Percentiles rank a stretch among this genome's conserved stretches.
Evolutionary conservation across 2,329 filamentous ascomycete genomes (phyloP).

Genomic region (Periconia macrospinosa): DNA sequence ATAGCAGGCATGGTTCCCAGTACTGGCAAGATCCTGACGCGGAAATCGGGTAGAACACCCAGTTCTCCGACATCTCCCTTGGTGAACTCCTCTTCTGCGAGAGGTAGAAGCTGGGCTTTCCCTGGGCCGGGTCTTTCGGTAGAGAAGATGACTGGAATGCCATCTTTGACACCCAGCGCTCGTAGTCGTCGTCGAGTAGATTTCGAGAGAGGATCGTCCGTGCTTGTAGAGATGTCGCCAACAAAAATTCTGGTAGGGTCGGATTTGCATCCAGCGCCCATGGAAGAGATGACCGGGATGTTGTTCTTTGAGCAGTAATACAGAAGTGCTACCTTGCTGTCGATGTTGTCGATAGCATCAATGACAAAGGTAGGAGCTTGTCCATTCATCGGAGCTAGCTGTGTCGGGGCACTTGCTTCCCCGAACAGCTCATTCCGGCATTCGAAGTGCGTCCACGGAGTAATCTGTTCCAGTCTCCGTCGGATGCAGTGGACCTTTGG

Average conservation of each 20-base stretch:
- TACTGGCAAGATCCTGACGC: conserved; percentile 91
- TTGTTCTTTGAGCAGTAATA: conserved; percentile 81
- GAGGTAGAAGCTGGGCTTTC: conserved; percentile 84
- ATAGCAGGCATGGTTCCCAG: conserved; percentile 96
- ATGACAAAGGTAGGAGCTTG: conserved; percentile 83
- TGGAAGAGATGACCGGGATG: conserved; percentile 85
- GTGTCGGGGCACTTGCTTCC: conserved; percentile 62
- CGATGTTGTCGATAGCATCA: conserved; percentile 98
- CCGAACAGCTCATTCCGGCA: conserved; percentile 82
- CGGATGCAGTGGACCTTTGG: conserved; percentile 87
- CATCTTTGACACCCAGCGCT: conserved; percentile 72
- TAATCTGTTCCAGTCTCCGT: conserved; percentile 78
- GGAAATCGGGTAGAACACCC: conserved; percentile 86
- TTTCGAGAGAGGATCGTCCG: conserved; percentile 85
- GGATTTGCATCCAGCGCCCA: conserved; percentile 96
- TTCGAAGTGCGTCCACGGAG: conserved; percentile 91
- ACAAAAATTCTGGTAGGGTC: conserved; percentile 82
- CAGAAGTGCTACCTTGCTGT: conserved; percentile 89
- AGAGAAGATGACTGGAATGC: conserved; percentile 90
- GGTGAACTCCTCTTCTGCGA: conserved; percentile 83
- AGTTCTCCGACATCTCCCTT: conserved; percentile 87
- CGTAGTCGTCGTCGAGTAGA: conserved; percentile 81
- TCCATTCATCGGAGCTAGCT: conserved; percentile 70
- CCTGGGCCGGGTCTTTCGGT: conserved; percentile 87
- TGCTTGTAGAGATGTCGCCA: conserved; percentile 85